phyloP scores from a whole-genome alignment of 371 early-diverging fungal species.

The Mucor velutinosus region DNA sequence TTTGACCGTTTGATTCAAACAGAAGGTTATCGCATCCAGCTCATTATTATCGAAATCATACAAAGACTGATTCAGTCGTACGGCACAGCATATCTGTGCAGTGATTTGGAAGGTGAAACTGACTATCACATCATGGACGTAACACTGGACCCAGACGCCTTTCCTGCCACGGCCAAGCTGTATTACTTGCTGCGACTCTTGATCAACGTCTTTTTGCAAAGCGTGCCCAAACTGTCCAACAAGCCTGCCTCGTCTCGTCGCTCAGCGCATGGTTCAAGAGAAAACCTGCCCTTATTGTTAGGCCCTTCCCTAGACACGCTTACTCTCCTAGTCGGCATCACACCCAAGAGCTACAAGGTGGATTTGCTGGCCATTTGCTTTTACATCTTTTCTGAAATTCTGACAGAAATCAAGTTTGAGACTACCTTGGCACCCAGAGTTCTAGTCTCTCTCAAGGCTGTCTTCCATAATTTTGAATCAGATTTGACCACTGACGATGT shows the following conservation, averaged over 20 bases:
- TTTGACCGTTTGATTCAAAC: constrained; percentile 65
- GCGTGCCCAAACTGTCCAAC: constrained; percentile 41
- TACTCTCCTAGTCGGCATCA: constrained; percentile 38
- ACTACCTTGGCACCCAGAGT: constrained; percentile 41
- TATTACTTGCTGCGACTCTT: constrained; percentile 52
- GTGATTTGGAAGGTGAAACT: constrained; percentile 37
- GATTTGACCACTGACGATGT: constrained; percentile 26
- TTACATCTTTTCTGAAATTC: constrained; percentile 40
- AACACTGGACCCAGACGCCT: constrained; percentile 40
- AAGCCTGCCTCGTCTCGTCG: constrained; percentile 27
- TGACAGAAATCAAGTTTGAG: constrained; percentile 35
- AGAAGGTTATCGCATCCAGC: constrained; percentile 50
- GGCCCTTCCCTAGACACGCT: constrained; percentile 49
- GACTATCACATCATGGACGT: constrained; percentile 32
- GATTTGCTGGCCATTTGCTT: constrained; percentile 50
- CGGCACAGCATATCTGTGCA: constrained; percentile 40
- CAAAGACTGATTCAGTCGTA: constrained; percentile 47
- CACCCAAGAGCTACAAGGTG: constrained; percentile 45
- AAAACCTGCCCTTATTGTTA: constrained; percentile 29
- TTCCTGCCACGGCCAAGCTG: constrained; percentile 49
- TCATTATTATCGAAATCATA: constrained; percentile 49
- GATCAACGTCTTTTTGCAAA: constrained; percentile 53
- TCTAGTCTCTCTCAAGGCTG: constrained; percentile 45
- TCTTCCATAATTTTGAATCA: constrained; percentile 39
- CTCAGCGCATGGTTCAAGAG: constrained; percentile 14